A percentile compares a stretch with the other conserved stretches of the same genome.
Evolutionary conservation across 192 early-diverging fungal genomes (phyloP).

Genomic region (Coemansia interrupta): DNA sequence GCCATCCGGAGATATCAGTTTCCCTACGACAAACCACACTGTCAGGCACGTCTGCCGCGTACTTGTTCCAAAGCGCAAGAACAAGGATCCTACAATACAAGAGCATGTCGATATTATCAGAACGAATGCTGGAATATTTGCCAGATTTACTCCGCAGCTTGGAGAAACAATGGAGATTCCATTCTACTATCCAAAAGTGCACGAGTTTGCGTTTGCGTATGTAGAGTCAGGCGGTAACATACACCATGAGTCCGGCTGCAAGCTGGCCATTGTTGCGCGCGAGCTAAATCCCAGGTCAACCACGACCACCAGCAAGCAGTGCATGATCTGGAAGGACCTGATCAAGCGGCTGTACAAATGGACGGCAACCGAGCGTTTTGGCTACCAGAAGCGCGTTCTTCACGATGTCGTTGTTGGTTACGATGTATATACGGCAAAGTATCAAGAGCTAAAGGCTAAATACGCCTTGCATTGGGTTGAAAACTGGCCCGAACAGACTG

Average conservation of each 20-base stretch:
- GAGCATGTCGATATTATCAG: slow-evolving; percentile 35
- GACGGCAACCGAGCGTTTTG: slow-evolving; percentile 66
- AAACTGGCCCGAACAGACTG: slow-evolving; percentile 80
- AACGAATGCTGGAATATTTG: slow-evolving; percentile 11
- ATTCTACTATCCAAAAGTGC: slow-evolving; percentile 49
- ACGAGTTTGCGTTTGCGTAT: slow-evolving; percentile 36
- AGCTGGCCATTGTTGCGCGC: slow-evolving; percentile 22
- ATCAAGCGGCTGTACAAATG: slow-evolving; percentile 69
- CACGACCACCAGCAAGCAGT: slow-evolving; percentile 53
- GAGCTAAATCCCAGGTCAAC: slow-evolving; percentile 18
- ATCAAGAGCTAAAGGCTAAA: slow-evolving; percentile 63
- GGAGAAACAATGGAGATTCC: slow-evolving; percentile 25
- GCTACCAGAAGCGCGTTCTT: slow-evolving; percentile 66
- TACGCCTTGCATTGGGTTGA: slow-evolving; percentile 65
- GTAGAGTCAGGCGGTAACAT: not conserved
- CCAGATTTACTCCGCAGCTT: slow-evolving; percentile 28
- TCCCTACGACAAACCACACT: too few species aligned
- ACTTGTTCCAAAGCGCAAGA: slow-evolving; percentile 44
- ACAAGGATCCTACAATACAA: slow-evolving; percentile 29
- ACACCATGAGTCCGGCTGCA: not conserved
- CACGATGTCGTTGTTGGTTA: slow-evolving; percentile 72
- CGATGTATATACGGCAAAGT: slow-evolving; percentile 62
- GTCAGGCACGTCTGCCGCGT: slow-evolving; percentile 22
- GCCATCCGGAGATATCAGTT: too few species aligned
- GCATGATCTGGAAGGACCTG: slow-evolving; percentile 58